A percentile compares a stretch with the other conserved stretches of the same genome.
Conservation (phyloP, 2,329 filamentous ascomycete genomes). For the Colletotrichum sp. region DNA sequence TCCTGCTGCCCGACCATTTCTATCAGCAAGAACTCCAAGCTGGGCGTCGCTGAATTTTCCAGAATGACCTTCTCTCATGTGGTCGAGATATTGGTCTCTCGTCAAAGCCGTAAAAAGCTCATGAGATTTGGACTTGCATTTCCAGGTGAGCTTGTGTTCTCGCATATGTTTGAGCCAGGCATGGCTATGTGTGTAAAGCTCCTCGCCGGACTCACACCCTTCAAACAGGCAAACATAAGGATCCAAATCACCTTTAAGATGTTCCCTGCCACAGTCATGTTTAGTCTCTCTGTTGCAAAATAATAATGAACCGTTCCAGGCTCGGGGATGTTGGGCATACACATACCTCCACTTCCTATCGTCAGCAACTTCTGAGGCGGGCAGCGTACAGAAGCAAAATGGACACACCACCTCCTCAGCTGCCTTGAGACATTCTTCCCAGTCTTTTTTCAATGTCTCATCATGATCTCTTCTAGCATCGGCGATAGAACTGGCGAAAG, state of each 20-base stretch:
- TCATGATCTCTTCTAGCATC: neutral
- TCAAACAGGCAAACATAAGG: conserved; percentile 24
- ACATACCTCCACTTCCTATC: neutral
- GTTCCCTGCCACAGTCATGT: neutral
- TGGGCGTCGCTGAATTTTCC: neutral
- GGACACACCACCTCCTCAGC: neutral
- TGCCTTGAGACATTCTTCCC: neutral
- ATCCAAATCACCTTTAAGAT: conserved; percentile 19
- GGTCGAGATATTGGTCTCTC: neutral
- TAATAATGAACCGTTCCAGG: too few species aligned
- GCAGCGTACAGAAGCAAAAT: neutral
- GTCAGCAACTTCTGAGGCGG: neutral
- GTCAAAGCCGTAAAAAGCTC: neutral
- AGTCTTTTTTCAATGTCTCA: too few species aligned
- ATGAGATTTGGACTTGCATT: neutral
- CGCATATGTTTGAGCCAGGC: conserved; percentile 9
- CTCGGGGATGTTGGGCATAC: too few species aligned
- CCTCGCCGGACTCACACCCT: conserved; percentile 11
- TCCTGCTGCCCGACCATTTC: neutral
- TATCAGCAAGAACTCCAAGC: neutral
- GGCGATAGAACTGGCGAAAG: neutral
- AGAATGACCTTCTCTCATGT: neutral
- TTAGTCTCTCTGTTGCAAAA: too few species aligned
- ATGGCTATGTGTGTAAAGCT: conserved; percentile 6
- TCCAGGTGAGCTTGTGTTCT: neutral